Evolutionary conservation across 371 early-diverging fungal genomes (phyloP).

Genomic region (Syncephalis fuscata): DNA sequence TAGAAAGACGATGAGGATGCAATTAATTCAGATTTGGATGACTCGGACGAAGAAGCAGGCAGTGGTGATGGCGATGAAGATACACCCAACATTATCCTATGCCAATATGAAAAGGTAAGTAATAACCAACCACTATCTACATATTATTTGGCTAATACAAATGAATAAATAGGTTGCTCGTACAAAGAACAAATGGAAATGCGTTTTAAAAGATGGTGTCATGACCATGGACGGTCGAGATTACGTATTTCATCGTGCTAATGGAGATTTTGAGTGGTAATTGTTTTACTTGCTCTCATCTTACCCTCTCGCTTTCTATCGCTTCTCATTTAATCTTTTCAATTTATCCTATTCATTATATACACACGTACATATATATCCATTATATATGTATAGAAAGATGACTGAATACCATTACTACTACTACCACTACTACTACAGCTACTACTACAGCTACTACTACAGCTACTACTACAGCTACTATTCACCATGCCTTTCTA

Average conservation of each 20-base stretch:
- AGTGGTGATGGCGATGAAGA: slow-evolving; percentile 61
- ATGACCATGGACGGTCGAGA: slow-evolving; percentile 87
- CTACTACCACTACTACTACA: too few relatives aligned
- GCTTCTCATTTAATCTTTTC: too few relatives aligned
- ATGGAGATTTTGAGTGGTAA: slow-evolving; percentile 91
- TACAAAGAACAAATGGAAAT: slow-evolving; percentile 96
- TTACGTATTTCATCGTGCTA: slow-evolving; percentile 83
- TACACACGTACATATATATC: too few relatives aligned
- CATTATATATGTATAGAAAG: too few relatives aligned
- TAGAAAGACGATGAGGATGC: slow-evolving; percentile 41
- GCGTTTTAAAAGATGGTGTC: slow-evolving; percentile 87
- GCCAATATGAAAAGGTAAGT: slow-evolving; percentile 83
- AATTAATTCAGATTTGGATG: slow-evolving; percentile 74
- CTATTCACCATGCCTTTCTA: too few relatives aligned
- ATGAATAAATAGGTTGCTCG: slow-evolving; percentile 41
- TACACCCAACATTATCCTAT: slow-evolving; percentile 72
- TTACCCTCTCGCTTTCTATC: too few relatives aligned
- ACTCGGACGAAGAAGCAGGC: slow-evolving; percentile 49
- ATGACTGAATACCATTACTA: too few relatives aligned
- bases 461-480: too few relatives aligned
- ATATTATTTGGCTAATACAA: not conserved
- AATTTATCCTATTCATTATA: too few relatives aligned
- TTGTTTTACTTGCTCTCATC: too few relatives aligned
- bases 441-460: too few relatives aligned
- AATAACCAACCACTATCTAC: not conserved